Base-by-base conservation (phyloP, 768 basidiomycete genomes). In the Pholiota microspora region DNA sequence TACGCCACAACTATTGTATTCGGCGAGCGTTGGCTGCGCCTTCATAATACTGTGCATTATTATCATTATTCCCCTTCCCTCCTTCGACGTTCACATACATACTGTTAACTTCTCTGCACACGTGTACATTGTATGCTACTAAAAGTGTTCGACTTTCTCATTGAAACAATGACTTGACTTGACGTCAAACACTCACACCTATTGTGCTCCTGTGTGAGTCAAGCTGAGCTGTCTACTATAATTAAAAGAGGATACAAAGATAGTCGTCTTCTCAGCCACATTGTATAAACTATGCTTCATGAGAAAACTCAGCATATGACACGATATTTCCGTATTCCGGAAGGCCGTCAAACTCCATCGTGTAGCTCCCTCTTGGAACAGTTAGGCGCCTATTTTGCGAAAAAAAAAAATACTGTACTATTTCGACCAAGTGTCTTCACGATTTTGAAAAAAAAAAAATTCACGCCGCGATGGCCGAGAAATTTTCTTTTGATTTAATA, bases 21-120 rank as follows among this genome's bases (percentile, higher is more conserved):
- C 13, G 48, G 51, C 40, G 40, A 23, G 40, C 49, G 47, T 38
- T 36, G 36, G 18, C 35, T 27, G 34, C 51, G 47, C 54, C 42
- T 54, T 47, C 49, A 32, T 62, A 59, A 59, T 62, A n/a, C 48
- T 55, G 51, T 55, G 55, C 61, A 59, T 59, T 50, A 46, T 24
- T 62, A 62, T 62, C 58, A 62, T 62, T 62, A 62, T 62, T 62
- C 58, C 40, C 42, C 45, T 46, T 46, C 47, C 29, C 54, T 53
- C 54, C 47, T 59, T 58, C 48, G 56, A 38, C 47, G 47, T 56
- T 52, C 50, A 24, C 58, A 40, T 51, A 10, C 40, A 42, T 27
- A 42, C 40, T 31, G 12, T 25, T 12, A 18, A 9, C 16, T 28
- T 40, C 36, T 25, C 40, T 16, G 36, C 49, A 35, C 40, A 34